A percentile compares a stretch with the other conserved stretches of the same genome.
phyloP scores from a whole-genome alignment of 208 protist genomes.

The Leishmania mexicana region DNA sequence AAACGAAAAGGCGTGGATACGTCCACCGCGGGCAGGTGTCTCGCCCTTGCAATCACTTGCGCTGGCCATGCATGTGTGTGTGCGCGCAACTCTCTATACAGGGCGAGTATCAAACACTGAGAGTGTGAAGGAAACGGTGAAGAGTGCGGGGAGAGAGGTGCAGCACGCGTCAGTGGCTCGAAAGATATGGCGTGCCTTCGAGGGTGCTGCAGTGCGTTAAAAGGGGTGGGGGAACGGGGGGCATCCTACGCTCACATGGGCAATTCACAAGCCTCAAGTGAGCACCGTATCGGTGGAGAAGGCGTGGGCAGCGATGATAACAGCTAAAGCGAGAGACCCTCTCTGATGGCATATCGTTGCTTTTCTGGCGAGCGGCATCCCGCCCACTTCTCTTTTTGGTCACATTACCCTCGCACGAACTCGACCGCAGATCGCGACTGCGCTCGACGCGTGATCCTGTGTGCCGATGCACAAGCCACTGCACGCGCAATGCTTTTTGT shows the following conservation, averaged over 20 bases:
- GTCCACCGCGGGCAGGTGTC: not conserved
- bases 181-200: not conserved
- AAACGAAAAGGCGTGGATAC: not conserved
- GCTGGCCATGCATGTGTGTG: not conserved
- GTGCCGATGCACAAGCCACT: not conserved
- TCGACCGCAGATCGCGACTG: not conserved
- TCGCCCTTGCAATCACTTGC: not conserved
- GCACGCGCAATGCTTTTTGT: not conserved
- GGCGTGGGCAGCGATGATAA: not conserved
- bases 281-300: not conserved
- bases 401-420: not conserved
- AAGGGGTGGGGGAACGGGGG: not conserved
- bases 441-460: not conserved
- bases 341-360: not conserved
- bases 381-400: not conserved
- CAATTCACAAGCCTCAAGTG: not conserved
- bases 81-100: not conserved
- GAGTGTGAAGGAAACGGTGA: not conserved
- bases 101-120: not conserved
- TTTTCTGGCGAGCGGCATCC: not conserved
- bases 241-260: not conserved
- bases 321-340: not conserved
- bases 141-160: not conserved
- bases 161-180: not conserved
- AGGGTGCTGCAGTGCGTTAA: not conserved